Evolutionary conservation across 140 eudicot genomes (phyloP).

Genomic region (Ambrosia hybrid): DNA sequence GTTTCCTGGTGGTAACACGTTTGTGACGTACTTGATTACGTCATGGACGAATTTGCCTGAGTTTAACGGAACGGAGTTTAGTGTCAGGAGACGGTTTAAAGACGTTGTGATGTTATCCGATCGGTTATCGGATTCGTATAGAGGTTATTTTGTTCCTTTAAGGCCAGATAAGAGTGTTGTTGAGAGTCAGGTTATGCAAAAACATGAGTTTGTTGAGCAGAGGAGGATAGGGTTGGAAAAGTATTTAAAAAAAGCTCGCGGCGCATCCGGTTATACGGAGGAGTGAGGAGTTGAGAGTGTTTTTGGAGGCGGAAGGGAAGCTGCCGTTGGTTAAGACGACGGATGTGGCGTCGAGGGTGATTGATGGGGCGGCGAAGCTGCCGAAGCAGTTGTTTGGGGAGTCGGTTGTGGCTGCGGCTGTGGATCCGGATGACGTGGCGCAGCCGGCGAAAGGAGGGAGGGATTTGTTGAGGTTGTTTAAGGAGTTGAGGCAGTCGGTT

Average conservation of each 20-base stretch:
- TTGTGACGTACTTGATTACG: slow-evolving; percentile 34
- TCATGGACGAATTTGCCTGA: slow-evolving; percentile 44
- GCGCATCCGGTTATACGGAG: slow-evolving; percentile 71
- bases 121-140: slow-evolving; percentile 59
- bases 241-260: slow-evolving; percentile 66
- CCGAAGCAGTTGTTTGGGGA: slow-evolving; percentile 78
- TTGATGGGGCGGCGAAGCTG: slow-evolving; percentile 29
- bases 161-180: slow-evolving; percentile 97
- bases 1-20: slow-evolving; percentile 41
- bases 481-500: slow-evolving; percentile 91
- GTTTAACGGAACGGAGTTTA: slow-evolving; percentile 40
- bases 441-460: slow-evolving; percentile 87
- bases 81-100: slow-evolving; percentile 43
- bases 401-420: slow-evolving; percentile 38
- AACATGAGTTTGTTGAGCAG: slow-evolving; percentile 78
- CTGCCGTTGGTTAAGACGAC: slow-evolving; percentile 50
- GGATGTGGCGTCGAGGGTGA: too few species aligned
- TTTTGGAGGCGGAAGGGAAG: slow-evolving; percentile 68
- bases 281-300: slow-evolving; percentile 84
- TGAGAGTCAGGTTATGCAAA: slow-evolving; percentile 90
- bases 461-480: slow-evolving; percentile 82
- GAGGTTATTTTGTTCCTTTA: slow-evolving; percentile 77
- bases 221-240: slow-evolving; percentile 74
- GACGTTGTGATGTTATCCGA: slow-evolving; percentile 34
- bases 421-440: slow-evolving; percentile 51